These are phyloP conservation scores for Phytophthora megakarya DNA, from an alignment of 352 stramenopile species.

Conservation along the genomic window DNA sequence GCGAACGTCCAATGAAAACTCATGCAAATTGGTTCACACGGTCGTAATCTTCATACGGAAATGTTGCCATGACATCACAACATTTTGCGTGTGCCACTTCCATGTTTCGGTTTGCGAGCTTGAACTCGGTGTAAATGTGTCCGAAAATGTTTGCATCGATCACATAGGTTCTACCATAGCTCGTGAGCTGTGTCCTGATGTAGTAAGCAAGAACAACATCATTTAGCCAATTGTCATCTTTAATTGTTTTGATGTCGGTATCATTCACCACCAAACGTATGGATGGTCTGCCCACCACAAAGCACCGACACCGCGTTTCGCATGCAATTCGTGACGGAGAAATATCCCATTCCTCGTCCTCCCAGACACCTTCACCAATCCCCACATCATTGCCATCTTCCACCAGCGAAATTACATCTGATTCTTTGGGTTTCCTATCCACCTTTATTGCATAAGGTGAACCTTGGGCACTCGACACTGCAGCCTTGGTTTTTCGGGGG, in stretches of 20 bases:
- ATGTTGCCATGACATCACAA: background rate
- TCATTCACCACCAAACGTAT: background rate
- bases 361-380: background rate
- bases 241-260: background rate
- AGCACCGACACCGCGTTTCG: background rate
- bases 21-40: conserved; percentile 4
- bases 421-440: too few relatives aligned
- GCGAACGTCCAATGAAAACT: conserved; percentile 5
- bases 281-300: background rate
- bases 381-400: background rate
- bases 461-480: too few relatives aligned
- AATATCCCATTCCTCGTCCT: background rate
- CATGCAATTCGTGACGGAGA: background rate
- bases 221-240: conserved; percentile 1
- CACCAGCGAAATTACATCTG: background rate
- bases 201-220: background rate
- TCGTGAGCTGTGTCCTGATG: background rate
- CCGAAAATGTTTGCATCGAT: conserved; percentile 11
- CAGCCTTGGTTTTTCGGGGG: too few relatives aligned
- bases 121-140: background rate
- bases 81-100: background rate
- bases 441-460: too few relatives aligned
- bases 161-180: background rate
- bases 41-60: conserved; percentile 9
- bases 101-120: background rate